Evolutionary conservation across 2,329 filamentous ascomycete species (phyloP).

Genomic region (Cytospora chrysosperma): DNA sequence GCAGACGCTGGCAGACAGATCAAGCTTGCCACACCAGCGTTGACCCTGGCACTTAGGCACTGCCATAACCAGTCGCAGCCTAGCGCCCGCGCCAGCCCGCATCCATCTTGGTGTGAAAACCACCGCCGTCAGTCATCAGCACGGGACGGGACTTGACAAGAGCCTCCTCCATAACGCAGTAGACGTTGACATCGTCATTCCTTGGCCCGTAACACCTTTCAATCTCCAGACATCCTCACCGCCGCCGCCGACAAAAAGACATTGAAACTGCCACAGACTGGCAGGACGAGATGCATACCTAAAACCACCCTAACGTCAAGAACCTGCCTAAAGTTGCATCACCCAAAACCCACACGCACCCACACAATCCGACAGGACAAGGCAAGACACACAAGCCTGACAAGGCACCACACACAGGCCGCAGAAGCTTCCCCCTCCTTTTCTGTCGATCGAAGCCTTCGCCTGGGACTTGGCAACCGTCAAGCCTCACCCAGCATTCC

Average conservation of each 20-base stretch:
- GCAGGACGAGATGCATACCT: background rate
- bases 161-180: background rate
- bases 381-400: background rate
- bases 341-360: background rate
- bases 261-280: background rate
- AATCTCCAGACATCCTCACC: background rate
- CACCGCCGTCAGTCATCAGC: background rate
- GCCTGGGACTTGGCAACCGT: conserved; percentile 20
- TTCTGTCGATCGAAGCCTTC: conserved; percentile 9
- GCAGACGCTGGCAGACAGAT: too few species aligned
- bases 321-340: background rate
- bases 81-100: background rate
- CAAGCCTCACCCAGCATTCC: background rate
- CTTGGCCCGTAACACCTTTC: background rate
- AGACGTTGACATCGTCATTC: background rate
- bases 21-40: background rate
- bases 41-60: background rate
- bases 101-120: background rate
- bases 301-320: background rate
- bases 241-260: background rate
- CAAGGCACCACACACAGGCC: background rate
- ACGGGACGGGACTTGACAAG: background rate
- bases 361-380: conserved; percentile 1
- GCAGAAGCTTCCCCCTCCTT: background rate
- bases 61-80: background rate